Evolutionary conservation across 2,329 filamentous ascomycete species (phyloP).

Genomic region (Periconia digitata): DNA sequence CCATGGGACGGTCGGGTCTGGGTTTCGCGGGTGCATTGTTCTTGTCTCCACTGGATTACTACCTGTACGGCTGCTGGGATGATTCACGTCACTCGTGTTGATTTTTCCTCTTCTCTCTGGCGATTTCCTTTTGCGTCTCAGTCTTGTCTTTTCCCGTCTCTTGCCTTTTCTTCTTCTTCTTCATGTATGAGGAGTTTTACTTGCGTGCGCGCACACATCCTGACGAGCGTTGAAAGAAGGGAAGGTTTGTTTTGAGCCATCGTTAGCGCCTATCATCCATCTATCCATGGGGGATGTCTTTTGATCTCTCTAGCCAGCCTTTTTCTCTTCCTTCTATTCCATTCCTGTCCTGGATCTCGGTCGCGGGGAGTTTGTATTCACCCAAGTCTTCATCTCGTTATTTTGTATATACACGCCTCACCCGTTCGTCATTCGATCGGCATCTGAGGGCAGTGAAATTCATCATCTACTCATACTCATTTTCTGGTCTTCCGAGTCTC

Average conservation of each 20-base stretch:
- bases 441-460: slow-evolving; percentile 39
- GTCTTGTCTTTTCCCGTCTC: no score
- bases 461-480: no score
- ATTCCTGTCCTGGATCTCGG: slow-evolving; percentile 5
- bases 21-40: slow-evolving; percentile 1
- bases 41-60: slow-evolving; percentile 1
- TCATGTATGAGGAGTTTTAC: slow-evolving; percentile 36
- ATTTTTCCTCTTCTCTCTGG: slow-evolving; percentile 9
- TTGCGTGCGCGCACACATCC: slow-evolving; percentile 16
- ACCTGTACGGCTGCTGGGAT: slow-evolving; percentile 43
- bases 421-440: slow-evolving; percentile 18
- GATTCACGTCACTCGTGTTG: slow-evolving; percentile 36
- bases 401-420: slow-evolving; percentile 39
- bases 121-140: slow-evolving; percentile 16
- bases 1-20: slow-evolving; percentile 1
- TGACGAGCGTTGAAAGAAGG: slow-evolving; percentile 7
- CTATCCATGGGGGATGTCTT: slow-evolving; percentile 38
- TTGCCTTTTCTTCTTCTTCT: slow-evolving; percentile 2
- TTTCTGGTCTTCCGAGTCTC: no score
- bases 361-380: slow-evolving; percentile 17
- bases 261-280: slow-evolving; percentile 15
- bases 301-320: slow-evolving; percentile 16
- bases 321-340: slow-evolving; percentile 30
- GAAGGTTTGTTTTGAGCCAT: slow-evolving; percentile 16
- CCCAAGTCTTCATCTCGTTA: slow-evolving; percentile 23